These are phyloP conservation scores for Globisporangium mamillatum DNA, from an alignment of 352 stramenopile species.

Conservation along the genomic window DNA sequence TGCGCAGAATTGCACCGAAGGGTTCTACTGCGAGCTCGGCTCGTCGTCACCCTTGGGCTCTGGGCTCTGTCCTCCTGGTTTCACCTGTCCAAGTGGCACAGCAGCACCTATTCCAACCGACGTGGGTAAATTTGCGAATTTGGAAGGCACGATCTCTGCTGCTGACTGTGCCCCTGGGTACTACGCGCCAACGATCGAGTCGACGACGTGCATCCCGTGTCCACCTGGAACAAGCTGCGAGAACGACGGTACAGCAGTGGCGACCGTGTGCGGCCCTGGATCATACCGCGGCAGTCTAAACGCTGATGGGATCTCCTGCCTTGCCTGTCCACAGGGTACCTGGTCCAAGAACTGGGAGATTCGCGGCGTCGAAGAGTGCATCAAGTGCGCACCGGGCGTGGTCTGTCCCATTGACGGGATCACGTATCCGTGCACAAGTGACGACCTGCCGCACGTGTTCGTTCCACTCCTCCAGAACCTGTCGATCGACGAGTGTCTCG, in stretches of 20 bases:
- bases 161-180: constrained; percentile 93
- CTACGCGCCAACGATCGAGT: constrained; percentile 96
- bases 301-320: constrained; percentile 89
- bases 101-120: constrained; percentile 91
- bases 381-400: constrained; percentile 87
- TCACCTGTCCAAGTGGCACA: constrained; percentile 93
- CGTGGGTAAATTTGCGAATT: constrained; percentile 88
- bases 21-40: constrained; percentile 95
- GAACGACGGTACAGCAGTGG: constrained; percentile 84
- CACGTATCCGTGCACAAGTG: constrained; percentile 88
- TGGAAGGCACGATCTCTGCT: constrained; percentile 89
- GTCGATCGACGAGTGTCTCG: constrained; percentile 88
- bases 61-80: constrained; percentile 92
- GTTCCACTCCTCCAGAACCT: constrained; percentile 79
- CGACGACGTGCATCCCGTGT: constrained; percentile 89
- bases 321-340: constrained; percentile 91
- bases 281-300: constrained; percentile 88
- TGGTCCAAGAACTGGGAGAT: constrained; percentile 99
- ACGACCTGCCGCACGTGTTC: constrained; percentile 93
- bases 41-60: constrained; percentile 91
- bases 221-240: constrained; percentile 91
- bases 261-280: constrained; percentile 90
- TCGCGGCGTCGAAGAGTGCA: constrained; percentile 92
- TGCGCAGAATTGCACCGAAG: constrained; percentile 91
- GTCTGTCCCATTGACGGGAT: constrained; percentile 95